These are phyloP conservation scores for Leccinum boreale DNA, from an alignment of 768 basidiomycete species.

Conservation along the genomic window DNA sequence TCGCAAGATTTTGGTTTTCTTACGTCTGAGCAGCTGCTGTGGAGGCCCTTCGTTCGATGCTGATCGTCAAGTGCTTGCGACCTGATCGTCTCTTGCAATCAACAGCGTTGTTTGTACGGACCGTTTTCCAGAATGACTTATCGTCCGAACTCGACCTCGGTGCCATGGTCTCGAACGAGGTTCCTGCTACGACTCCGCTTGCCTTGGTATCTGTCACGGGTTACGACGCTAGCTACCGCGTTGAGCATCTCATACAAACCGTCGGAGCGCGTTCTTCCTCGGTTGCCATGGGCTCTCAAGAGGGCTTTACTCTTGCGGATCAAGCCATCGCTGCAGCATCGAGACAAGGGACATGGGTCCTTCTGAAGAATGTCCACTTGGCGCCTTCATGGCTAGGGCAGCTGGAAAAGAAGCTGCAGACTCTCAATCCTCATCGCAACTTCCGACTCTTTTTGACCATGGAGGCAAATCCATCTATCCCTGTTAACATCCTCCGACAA, in stretches of 20 bases:
- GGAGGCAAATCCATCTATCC: conserved; percentile 93
- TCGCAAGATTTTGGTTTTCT: conserved; percentile 3
- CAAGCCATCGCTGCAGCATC: conserved; percentile 93
- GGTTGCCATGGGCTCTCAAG: conserved; percentile 98
- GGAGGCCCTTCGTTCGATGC: conserved; percentile 69
- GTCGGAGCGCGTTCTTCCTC: conserved; percentile 76
- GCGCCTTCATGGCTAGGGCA: conserved; percentile 95
- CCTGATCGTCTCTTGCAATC: conserved; percentile 90
- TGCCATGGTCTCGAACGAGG: conserved; percentile 74
- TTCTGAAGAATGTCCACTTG: conserved; percentile 96
- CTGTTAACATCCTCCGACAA: conserved; percentile 94
- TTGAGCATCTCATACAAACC: conserved; percentile 82
- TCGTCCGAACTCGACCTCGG: conserved; percentile 75
- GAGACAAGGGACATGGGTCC: conserved; percentile 92
- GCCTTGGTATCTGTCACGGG: conserved; percentile 92
- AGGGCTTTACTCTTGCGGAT: conserved; percentile 94
- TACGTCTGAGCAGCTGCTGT: conserved; percentile 51
- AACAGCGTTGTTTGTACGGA: conserved; percentile 67
- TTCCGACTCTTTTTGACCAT: conserved; percentile 98
- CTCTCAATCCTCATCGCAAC: conserved; percentile 79
- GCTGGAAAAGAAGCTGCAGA: conserved; percentile 94
- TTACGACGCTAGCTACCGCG: conserved; percentile 97
- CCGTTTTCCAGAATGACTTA: conserved; percentile 81
- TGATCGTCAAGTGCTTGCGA: conserved; percentile 86
- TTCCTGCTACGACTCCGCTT: conserved; percentile 77